Evolutionary conservation across 1,284 basidiomycete species (phyloP).

Genomic region (Coniferiporia weirii): DNA sequence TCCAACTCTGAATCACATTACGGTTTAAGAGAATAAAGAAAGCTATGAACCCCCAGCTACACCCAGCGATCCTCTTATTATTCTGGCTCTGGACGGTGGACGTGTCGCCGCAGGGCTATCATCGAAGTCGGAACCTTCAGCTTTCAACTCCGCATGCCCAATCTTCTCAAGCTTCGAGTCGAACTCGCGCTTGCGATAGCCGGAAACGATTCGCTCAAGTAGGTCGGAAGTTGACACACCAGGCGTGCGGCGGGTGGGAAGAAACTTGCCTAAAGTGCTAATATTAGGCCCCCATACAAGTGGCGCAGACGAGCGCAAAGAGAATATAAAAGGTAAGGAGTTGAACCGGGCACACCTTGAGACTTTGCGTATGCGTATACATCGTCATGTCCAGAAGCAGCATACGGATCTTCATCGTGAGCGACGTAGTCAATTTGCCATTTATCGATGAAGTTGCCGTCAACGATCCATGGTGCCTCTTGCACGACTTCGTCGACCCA

Average conservation of each 20-base stretch:
- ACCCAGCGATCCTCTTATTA: neutral
- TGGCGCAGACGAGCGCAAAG: neutral
- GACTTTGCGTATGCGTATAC: constrained; percentile 83
- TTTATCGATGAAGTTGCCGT: constrained; percentile 76
- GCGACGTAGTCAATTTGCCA: constrained; percentile 94
- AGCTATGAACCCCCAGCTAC: neutral
- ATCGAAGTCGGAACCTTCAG: constrained; percentile 40
- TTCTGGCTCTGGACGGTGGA: constrained; percentile 5
- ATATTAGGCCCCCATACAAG: neutral
- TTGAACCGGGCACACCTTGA: constrained; percentile 28
- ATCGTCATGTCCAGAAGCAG: constrained; percentile 70
- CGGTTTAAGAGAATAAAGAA: neutral
- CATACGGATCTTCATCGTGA: constrained; percentile 89
- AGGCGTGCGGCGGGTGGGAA: constrained; percentile 92
- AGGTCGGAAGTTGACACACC: constrained; percentile 93
- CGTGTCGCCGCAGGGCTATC: constrained; percentile 17
- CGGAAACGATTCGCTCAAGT: constrained; percentile 82
- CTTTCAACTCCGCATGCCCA: constrained; percentile 67
- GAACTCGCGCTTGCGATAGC: constrained; percentile 78
- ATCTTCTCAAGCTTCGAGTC: constrained; percentile 89
- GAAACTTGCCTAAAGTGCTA: constrained; percentile 70
- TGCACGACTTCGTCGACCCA: constrained; percentile 97
- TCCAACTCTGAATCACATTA: neutral
- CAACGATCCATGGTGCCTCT: constrained; percentile 93
- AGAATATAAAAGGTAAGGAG: neutral